Conservation (phyloP, 345 rosid genomes). For the Cardiospermum halicacabum region DNA sequence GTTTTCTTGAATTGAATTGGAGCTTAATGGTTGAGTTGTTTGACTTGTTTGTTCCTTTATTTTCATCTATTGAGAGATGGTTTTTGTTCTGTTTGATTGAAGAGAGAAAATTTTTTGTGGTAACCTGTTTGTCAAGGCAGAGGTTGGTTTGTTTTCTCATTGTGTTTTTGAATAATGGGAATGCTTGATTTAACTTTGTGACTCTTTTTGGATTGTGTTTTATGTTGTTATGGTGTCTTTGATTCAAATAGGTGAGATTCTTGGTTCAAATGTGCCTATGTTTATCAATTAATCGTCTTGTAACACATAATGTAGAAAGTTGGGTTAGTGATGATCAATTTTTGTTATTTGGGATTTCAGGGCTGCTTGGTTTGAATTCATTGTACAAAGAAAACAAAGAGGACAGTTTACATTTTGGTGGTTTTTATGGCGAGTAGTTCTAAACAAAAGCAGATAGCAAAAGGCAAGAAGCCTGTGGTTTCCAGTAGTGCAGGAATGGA, state of each 20-base stretch:
- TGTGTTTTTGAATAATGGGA: neutral
- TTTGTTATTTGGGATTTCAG: constrained; percentile 14
- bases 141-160: neutral
- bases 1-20: neutral
- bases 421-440: neutral
- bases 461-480: neutral
- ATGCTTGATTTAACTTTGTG: constrained; percentile 1
- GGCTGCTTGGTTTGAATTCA: neutral
- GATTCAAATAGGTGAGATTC: neutral
- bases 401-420: constrained; percentile 9
- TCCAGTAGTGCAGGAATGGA: constrained; percentile 11
- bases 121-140: neutral
- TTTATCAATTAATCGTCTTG: neutral
- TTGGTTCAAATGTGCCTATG: neutral
- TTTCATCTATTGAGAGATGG: neutral
- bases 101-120: neutral
- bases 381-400: constrained; percentile 7
- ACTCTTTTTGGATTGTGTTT: neutral
- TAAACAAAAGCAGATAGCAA: neutral
- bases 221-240: neutral
- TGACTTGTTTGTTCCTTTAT: neutral
- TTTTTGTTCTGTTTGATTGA: neutral
- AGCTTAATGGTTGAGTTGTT: neutral
- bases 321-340: constrained; percentile 24
- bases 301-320: constrained; percentile 16